Evolutionary conservation across 2,329 filamentous ascomycete species (phyloP).

Genomic region (Ophiostoma angusticollis): DNA sequence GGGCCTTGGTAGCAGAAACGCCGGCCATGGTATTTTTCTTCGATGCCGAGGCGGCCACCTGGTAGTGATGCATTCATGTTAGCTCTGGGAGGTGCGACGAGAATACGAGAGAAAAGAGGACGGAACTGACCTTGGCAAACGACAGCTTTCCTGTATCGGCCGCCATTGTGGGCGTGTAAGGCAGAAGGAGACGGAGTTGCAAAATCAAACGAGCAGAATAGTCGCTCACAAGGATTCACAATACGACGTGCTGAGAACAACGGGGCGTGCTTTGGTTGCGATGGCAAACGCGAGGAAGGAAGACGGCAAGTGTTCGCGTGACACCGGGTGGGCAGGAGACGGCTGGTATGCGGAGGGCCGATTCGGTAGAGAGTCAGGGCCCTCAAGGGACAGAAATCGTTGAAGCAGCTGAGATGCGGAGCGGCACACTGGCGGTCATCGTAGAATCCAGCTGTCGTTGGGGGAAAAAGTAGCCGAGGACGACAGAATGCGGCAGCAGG

Average conservation of each 20-base stretch:
- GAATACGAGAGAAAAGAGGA: neutral
- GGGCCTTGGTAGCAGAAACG: neutral
- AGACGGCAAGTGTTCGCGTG: too few species aligned
- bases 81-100: neutral
- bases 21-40: slow-evolving; percentile 22
- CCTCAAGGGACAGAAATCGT: slow-evolving; percentile 6
- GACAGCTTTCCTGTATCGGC: slow-evolving; percentile 46
- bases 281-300: too few species aligned
- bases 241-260: too few species aligned
- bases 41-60: slow-evolving; percentile 37
- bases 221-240: too few species aligned
- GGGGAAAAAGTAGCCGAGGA: neutral
- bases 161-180: slow-evolving; percentile 26
- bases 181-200: too few species aligned
- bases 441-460: neutral
- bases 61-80: neutral
- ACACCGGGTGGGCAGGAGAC: too few species aligned
- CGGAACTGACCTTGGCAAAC: slow-evolving; percentile 57
- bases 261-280: too few species aligned
- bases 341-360: too few species aligned
- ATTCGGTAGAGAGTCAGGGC: neutral
- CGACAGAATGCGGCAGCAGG: too few species aligned
- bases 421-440: slow-evolving; percentile 4
- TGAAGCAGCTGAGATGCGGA: slow-evolving; percentile 1
- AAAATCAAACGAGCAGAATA: too few species aligned